These are phyloP conservation scores for Dryas octopetala DNA, from an alignment of 306 rosid species.

Conservation along the genomic window DNA sequence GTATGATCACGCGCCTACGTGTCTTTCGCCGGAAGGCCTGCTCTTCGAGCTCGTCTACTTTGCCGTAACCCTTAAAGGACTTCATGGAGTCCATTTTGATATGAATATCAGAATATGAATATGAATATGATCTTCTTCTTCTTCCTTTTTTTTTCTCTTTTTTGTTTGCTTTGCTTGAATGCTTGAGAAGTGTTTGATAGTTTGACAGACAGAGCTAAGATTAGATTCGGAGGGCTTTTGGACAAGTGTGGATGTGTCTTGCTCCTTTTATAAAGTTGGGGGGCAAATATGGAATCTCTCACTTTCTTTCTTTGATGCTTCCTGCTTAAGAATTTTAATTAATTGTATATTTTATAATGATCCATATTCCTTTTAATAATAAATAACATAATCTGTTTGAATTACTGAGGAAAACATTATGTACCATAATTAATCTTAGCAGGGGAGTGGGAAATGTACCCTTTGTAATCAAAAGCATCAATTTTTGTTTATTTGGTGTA, in stretches of 20 bases:
- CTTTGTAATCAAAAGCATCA: background rate
- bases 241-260: background rate
- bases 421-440: background rate
- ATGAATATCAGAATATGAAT: too few relatives aligned
- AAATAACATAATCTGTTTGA: background rate
- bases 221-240: background rate
- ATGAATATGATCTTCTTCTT: background rate
- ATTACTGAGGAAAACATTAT: background rate
- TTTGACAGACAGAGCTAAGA: background rate
- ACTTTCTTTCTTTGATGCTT: background rate
- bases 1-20: slow-evolving; percentile 52
- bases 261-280: background rate
- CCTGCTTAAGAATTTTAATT: background rate
- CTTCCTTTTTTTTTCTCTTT: background rate
- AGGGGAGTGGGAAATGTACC: background rate
- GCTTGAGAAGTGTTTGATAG: too few relatives aligned
- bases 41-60: slow-evolving; percentile 71
- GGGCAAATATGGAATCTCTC: background rate
- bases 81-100: slow-evolving; percentile 53
- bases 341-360: background rate
- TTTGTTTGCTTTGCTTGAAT: background rate
- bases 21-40: slow-evolving; percentile 53
- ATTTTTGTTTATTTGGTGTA: background rate
- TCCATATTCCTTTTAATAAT: background rate
- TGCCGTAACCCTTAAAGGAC: slow-evolving; percentile 88